Evolutionary conservation across 2,329 filamentous ascomycete species (phyloP).

Genomic region (Aspergillus sp.): DNA sequence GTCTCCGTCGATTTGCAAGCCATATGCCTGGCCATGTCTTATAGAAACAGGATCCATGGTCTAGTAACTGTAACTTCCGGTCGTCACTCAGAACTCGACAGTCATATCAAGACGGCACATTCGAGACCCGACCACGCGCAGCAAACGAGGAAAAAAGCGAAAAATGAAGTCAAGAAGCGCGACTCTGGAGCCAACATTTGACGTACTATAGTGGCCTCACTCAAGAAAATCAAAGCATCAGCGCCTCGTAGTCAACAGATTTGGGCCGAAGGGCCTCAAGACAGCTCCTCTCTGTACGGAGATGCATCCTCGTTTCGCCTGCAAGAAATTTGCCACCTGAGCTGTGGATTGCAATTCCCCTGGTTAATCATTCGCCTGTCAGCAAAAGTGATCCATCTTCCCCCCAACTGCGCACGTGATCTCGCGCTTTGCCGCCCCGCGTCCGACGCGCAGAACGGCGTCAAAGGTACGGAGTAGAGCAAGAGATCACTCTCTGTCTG

Average conservation of each 20-base stretch:
- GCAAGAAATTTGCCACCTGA: not conserved
- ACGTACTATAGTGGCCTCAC: not conserved
- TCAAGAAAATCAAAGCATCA: not conserved
- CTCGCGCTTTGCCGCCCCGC: slow-evolving; percentile 1
- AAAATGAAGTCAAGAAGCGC: not conserved
- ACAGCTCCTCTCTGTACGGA: not conserved
- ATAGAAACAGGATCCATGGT: not conserved
- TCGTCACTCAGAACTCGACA: too few species aligned
- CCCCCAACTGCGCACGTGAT: not conserved
- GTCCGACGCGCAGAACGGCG: not conserved
- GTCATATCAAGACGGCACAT: too few species aligned
- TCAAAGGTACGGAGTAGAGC: not conserved
- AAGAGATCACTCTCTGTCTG: not conserved
- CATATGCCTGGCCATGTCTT: not conserved
- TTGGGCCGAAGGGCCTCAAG: not conserved
- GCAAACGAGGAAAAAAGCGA: not conserved
- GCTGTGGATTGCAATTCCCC: too few species aligned
- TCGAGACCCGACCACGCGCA: too few species aligned
- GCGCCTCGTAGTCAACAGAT: not conserved
- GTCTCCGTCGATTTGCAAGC: slow-evolving; percentile 6
- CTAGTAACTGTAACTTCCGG: not conserved
- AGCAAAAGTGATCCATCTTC: not conserved
- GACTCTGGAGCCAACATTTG: not conserved
- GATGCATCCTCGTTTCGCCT: not conserved
- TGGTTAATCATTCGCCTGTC: not conserved